Base-by-base conservation (phyloP, 73 alveolate genomes). In the Symbiodinium natans region DNA sequence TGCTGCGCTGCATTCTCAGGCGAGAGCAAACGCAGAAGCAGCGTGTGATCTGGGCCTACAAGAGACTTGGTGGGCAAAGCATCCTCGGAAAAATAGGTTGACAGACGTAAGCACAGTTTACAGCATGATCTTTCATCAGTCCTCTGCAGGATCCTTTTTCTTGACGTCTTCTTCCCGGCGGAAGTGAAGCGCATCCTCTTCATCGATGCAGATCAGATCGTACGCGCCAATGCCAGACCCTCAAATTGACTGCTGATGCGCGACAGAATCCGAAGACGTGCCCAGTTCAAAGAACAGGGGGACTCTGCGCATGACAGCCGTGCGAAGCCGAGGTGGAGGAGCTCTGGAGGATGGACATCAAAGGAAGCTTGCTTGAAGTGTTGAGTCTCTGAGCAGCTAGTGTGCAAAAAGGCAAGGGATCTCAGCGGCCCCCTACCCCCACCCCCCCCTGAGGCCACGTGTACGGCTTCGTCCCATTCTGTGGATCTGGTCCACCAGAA, bases 41-140 rank as follows among this genome's bases (percentile, higher is more conserved):
- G 92, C 86, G 99, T 7, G 99, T 89, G 84, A 97, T 97, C 63
- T 97, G 99, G 99, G 99, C 99, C n/a, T 97, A 97, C 90, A 97
- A 97, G 93, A n/a, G 41, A 63, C 94, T 46, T 46, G 59, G 6
- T 46, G 59, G 13, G 59, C 59, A 9, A 13, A 46, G 59, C 59
- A 46, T 46, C 13, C 6, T 46, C 59, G n/a, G n/a, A n/a, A n/a
- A n/a, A n/a, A n/a, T n/a, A n/a, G n/a, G n/a, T n/a, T n/a, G n/a
- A n/a, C n/a, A n/a, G n/a, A n/a, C n/a, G n/a, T n/a, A n/a, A n/a
- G n/a, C n/a, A n/a, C n/a, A n/a, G 59, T 46, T 46, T 46, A 13
- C 59, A 9, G 59, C 59, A 46, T 46, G 59, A 13, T 13, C n/a
- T n/a, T n/a, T n/a, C n/a, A n/a, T n/a, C n/a, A n/a, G n/a, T n/a